A percentile compares a stretch with the other conserved stretches of the same genome.
Evolutionary conservation across 805 yeast genomes (phyloP).

Genomic region (Zygotorulaspora sp.): DNA sequence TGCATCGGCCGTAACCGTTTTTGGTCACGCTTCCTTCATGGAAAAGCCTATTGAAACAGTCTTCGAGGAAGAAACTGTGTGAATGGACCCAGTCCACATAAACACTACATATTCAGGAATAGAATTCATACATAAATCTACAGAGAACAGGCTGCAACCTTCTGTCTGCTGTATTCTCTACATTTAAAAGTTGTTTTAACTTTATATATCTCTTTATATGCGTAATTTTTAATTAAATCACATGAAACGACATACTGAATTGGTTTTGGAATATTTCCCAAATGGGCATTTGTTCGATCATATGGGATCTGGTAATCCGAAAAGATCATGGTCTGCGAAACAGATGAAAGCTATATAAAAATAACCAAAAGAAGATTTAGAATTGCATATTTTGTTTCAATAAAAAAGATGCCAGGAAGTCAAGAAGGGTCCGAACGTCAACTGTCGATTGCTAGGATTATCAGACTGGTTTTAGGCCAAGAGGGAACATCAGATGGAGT

Average conservation of each 20-base stretch:
- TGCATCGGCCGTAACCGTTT: conserved; percentile 70
- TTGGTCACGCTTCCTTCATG: conserved; percentile 83
- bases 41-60: conserved; percentile 96
- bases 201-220: not conserved
- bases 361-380: not conserved
- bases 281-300: not conserved
- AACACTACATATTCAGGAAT: not conserved
- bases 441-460: too few species aligned
- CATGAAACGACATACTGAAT: not conserved
- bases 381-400: not conserved
- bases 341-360: not conserved
- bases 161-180: not conserved
- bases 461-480: too few species aligned
- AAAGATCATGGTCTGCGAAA: conserved; percentile 3
- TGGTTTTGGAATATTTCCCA: conserved; percentile 1
- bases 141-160: not conserved
- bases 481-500: too few species aligned
- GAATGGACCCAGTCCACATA: conserved; percentile 1
- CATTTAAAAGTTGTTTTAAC: too few species aligned
- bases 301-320: not conserved
- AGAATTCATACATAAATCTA: too few species aligned
- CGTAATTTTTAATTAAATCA: conserved; percentile 3
- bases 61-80: conserved; percentile 68
- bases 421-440: too few species aligned
- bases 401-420: not conserved